Evolutionary conservation across 2,329 filamentous ascomycete species (phyloP).

Genomic region (Colletotrichum brevisporum): DNA sequence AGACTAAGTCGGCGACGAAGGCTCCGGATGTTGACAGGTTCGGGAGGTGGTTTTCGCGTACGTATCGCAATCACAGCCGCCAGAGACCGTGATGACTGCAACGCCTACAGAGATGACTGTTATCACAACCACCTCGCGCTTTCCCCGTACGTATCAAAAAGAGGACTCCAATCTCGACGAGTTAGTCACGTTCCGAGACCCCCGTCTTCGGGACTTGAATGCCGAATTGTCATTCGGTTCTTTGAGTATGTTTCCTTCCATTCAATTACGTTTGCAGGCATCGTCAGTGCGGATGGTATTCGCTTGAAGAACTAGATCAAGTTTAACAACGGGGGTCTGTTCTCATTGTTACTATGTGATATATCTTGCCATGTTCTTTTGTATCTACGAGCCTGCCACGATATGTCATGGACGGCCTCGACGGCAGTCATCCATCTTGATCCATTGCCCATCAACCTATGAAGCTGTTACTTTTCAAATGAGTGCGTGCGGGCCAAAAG

Average conservation of each 20-base stretch:
- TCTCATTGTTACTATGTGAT: conserved; percentile 16
- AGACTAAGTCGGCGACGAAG: conserved; percentile 58
- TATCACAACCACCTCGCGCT: conserved; percentile 7
- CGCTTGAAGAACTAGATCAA: conserved; percentile 9
- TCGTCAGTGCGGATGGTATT: not conserved
- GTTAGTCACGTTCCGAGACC: not conserved
- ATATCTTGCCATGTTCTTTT: conserved; percentile 9
- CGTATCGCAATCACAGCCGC: conserved; percentile 49
- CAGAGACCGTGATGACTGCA: conserved; percentile 43
- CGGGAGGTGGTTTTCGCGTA: conserved; percentile 45
- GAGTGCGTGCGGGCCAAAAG: conserved; percentile 17
- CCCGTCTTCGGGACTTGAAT: not conserved
- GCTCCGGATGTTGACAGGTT: not conserved
- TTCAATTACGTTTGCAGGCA: conserved; percentile 26
- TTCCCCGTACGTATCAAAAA: not conserved
- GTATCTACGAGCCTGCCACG: conserved; percentile 50
- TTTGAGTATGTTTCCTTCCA: conserved; percentile 34
- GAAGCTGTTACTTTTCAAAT: conserved; percentile 42
- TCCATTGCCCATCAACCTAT: conserved; percentile 72
- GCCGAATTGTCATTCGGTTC: not conserved
- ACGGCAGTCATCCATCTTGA: conserved; percentile 75
- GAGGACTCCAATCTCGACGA: not conserved
- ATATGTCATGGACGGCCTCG: conserved; percentile 53
- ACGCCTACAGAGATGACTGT: conserved; percentile 33
- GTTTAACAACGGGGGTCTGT: conserved; percentile 23